Conservation (phyloP, 2,329 filamentous ascomycete genomes). For the Botrytis cinerea region DNA sequence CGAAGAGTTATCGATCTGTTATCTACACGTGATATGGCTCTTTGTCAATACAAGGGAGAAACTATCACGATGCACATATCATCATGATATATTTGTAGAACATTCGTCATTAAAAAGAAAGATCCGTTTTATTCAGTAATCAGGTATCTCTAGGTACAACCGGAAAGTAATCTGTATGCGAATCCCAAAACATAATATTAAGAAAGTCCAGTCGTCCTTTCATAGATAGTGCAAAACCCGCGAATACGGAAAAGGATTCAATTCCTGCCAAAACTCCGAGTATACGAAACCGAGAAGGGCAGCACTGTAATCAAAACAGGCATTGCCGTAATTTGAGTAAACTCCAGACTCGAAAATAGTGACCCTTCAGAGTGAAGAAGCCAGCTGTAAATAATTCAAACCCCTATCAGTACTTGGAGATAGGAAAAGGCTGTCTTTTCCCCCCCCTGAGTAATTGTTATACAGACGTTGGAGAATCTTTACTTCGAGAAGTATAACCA, state of each 20-base stretch:
- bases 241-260: conserved; percentile 2
- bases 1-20: background rate
- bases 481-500: background rate
- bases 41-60: background rate
- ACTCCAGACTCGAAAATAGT: background rate
- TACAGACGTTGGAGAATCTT: background rate
- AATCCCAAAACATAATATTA: conserved; percentile 12
- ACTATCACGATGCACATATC: background rate
- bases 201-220: background rate
- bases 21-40: conserved; percentile 20
- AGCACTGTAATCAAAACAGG: background rate
- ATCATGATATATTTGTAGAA: background rate
- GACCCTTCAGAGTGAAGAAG: background rate
- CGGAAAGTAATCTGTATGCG: conserved; percentile 1
- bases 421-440: background rate
- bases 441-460: background rate
- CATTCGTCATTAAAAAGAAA: background rate
- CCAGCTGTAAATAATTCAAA: background rate
- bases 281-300: background rate
- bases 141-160: conserved; percentile 4
- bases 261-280: conserved; percentile 19
- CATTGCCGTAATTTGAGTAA: background rate
- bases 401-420: background rate
- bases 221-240: background rate
- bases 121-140: background rate